Evolutionary conservation across 305 asterid genomes (phyloP), one percentile per base, ranked within the genome.

Genomic region (Fraxinus greggii): DNA sequence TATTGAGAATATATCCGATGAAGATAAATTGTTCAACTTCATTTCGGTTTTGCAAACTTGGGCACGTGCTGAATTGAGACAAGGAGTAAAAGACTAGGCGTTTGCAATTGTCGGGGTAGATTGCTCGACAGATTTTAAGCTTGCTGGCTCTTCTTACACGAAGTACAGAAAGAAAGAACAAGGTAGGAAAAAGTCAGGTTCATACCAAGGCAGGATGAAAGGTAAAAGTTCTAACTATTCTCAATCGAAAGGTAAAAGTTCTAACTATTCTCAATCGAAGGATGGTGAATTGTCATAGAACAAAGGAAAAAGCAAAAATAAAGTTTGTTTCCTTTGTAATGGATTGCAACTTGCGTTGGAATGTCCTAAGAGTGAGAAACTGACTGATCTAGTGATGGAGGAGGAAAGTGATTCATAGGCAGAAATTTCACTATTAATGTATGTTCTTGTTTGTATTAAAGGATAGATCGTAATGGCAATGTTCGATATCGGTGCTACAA

Each of bases 1-100:
- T 4, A 9, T 70, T 0, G 3, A 56, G 4, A 32, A 78, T 0
- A 77, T 65, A 74, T 67, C 78, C 0, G 42, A 82, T 1, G 38
- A 56, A 3, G 59, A 83, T 0, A 72, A 83, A n/a, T 1, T 78
- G 19, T 80, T 75, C 78, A 79, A 75, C 12, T 79, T 83, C 29
- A 7, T 83, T 15, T 10, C 10, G 0, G 59, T 65, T 0, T 17
- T 65, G 45, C 80, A 74, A 8, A 1, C 48, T 1, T 76, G 31
- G 75, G 79, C 40, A 0, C 42, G 76, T 0, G 9, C 73, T 0
- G 80, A 80, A 5, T 15, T 84, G 8, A 15, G 31, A 10, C 33
- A 70, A 1, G 2, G 0, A 36, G 12, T 36, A 36, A 36, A 36
- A 7, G 42, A 32, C 4, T 0, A 26, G 19, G 4, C 75, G 0